These are phyloP conservation scores for Cruciata laevipes DNA, from an alignment of 257 asterid species.

Conservation along the genomic window DNA sequence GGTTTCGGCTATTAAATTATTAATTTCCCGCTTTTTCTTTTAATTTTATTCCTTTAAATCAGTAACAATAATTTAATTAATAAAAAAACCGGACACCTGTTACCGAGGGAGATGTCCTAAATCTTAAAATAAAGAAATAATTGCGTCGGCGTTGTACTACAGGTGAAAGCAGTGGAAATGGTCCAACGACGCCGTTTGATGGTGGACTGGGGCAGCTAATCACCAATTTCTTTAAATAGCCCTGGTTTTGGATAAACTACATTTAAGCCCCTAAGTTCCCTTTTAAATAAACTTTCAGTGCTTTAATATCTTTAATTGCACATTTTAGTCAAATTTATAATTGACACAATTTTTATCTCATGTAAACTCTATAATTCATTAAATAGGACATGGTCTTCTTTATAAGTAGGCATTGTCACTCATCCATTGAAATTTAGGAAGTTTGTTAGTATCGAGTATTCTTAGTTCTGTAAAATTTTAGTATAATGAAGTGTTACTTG, in stretches of 20 bases:
- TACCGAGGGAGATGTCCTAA: conserved; percentile 8
- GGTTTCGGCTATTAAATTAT: neutral
- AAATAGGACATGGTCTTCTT: neutral
- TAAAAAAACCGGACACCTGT: neutral
- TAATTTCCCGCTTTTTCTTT: neutral
- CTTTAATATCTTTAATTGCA: too few species aligned
- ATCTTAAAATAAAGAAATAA: neutral
- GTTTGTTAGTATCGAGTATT: too few species aligned
- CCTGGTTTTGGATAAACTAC: neutral
- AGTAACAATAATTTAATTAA: neutral
- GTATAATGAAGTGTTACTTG: too few species aligned
- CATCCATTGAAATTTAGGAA: too few species aligned
- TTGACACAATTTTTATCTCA: neutral
- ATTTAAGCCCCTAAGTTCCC: neutral
- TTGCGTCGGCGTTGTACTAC: neutral
- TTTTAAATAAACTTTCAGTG: too few species aligned
- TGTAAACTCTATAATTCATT: neutral
- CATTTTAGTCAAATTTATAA: neutral
- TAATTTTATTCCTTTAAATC: neutral
- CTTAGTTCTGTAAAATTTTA: too few species aligned
- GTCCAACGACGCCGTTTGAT: neutral
- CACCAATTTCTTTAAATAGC: neutral
- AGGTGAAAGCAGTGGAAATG: neutral
- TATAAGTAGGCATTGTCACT: neutral
- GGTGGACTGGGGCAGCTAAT: neutral